These are phyloP conservation scores for Fraxinus sp. DNA, from an alignment of 305 asterid genomes.

Conservation along the genomic window DNA sequence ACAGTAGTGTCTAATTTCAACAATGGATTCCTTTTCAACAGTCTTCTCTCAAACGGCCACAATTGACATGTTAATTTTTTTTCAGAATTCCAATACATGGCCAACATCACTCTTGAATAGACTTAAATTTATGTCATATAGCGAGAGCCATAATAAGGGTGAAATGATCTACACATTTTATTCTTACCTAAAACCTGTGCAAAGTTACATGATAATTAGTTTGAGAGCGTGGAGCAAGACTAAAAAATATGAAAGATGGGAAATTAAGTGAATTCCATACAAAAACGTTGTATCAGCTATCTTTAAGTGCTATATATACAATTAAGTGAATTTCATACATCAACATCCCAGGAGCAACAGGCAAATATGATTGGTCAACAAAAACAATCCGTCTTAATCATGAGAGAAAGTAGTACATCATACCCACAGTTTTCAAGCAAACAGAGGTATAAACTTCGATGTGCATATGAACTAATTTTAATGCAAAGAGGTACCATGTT, in stretches of 20 bases:
- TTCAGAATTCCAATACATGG: neutral
- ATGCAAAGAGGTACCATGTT: slow-evolving; percentile 16
- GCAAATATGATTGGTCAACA: neutral
- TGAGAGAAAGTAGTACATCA: neutral
- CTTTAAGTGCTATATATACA: neutral
- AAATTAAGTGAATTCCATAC: neutral
- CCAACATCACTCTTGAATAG: neutral
- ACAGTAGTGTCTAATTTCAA: neutral
- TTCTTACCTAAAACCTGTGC: neutral
- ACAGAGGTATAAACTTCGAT: slow-evolving; percentile 5
- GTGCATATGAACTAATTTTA: neutral
- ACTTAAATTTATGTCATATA: neutral
- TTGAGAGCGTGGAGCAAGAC: neutral
- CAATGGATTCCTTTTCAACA: neutral
- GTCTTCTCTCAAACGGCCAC: neutral
- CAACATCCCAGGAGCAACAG: neutral
- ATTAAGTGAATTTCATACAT: neutral
- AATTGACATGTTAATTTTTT: neutral
- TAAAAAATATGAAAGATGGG: neutral
- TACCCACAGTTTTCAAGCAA: slow-evolving; percentile 17
- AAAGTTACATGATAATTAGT: neutral
- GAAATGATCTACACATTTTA: neutral
- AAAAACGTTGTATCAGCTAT: neutral
- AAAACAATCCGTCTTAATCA: neutral
- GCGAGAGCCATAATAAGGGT: neutral